These are phyloP conservation scores for Globisporangium radiosum DNA, from an alignment of 352 stramenopile genomes.

Conservation along the genomic window DNA sequence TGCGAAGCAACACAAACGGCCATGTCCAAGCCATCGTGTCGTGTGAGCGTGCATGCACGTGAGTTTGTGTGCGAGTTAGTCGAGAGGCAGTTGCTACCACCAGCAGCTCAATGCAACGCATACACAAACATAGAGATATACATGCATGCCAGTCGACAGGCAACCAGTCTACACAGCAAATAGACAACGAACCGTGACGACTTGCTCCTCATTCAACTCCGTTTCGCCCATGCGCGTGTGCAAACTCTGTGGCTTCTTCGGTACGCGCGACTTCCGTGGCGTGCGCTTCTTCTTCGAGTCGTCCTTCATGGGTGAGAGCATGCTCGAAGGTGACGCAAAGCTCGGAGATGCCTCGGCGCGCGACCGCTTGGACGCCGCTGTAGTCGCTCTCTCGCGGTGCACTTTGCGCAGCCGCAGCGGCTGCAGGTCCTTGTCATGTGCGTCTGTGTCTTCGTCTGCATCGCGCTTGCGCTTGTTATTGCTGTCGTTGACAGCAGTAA, in stretches of 20 bases:
- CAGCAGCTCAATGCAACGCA: neutral
- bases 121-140: neutral
- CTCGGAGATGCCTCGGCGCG: constrained; percentile 5
- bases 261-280: constrained; percentile 29
- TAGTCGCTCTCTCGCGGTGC: neutral
- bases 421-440: constrained; percentile 2
- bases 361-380: neutral
- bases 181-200: constrained; percentile 20
- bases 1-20: neutral
- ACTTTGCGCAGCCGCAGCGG: constrained; percentile 9
- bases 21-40: too few relatives aligned
- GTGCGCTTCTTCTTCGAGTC: constrained; percentile 33
- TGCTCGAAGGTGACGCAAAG: constrained; percentile 13
- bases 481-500: neutral
- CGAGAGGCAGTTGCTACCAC: neutral
- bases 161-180: neutral
- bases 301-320: constrained; percentile 52
- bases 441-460: neutral
- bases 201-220: constrained; percentile 24
- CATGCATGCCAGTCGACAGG: neutral
- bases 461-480: constrained; percentile 11
- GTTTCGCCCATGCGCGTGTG: constrained; percentile 28
- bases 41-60: too few relatives aligned
- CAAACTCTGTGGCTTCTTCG: constrained; percentile 38
- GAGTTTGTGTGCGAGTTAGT: too few relatives aligned